Conservation (phyloP, 805 yeast genomes). For the Barnettozyma wickerhamii region DNA sequence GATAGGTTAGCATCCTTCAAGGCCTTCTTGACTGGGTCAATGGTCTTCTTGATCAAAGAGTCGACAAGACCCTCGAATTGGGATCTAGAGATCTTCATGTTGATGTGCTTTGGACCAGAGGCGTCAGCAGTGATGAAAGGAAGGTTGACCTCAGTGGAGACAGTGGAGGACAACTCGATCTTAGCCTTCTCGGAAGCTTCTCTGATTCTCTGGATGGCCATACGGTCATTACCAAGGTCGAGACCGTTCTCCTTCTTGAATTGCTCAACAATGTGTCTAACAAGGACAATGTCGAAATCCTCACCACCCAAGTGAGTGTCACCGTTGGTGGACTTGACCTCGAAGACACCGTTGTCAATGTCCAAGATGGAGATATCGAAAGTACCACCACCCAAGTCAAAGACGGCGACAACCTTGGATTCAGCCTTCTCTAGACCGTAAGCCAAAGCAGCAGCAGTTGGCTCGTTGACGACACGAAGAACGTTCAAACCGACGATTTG, state of each 20-base stretch:
- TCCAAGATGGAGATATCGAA: slow-evolving; percentile 77
- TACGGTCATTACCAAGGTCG: slow-evolving; percentile 26
- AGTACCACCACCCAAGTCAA: slow-evolving; percentile 84
- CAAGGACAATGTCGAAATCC: slow-evolving; percentile 69
- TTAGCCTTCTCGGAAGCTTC: slow-evolving; percentile 79
- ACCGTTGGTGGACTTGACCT: slow-evolving; percentile 79
- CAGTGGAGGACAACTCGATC: slow-evolving; percentile 68
- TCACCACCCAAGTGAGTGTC: slow-evolving; percentile 82
- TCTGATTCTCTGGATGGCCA: slow-evolving; percentile 69
- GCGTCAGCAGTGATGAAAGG: slow-evolving; percentile 57
- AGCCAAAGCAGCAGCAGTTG: slow-evolving; percentile 98
- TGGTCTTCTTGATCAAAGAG: slow-evolving; percentile 60
- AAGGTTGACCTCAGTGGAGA: slow-evolving; percentile 57
- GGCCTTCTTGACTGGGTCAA: slow-evolving; percentile 74
- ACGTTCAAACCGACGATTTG: slow-evolving; percentile 75
- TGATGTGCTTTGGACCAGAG: slow-evolving; percentile 56
- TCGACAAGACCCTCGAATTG: slow-evolving; percentile 67
- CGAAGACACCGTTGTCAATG: slow-evolving; percentile 77
- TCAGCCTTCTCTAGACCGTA: slow-evolving; percentile 94
- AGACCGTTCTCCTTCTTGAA: slow-evolving; percentile 47
- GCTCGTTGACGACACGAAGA: slow-evolving; percentile 72
- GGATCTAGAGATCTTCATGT: slow-evolving; percentile 55
- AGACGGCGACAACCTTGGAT: slow-evolving; percentile 52
- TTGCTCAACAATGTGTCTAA: slow-evolving; percentile 50
- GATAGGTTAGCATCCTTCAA: slow-evolving; percentile 68